A percentile compares a stretch with the other conserved stretches of the same genome.
phyloP scores from a whole-genome alignment of 148 eudicot genomes.

The Beta vulgaris region DNA sequence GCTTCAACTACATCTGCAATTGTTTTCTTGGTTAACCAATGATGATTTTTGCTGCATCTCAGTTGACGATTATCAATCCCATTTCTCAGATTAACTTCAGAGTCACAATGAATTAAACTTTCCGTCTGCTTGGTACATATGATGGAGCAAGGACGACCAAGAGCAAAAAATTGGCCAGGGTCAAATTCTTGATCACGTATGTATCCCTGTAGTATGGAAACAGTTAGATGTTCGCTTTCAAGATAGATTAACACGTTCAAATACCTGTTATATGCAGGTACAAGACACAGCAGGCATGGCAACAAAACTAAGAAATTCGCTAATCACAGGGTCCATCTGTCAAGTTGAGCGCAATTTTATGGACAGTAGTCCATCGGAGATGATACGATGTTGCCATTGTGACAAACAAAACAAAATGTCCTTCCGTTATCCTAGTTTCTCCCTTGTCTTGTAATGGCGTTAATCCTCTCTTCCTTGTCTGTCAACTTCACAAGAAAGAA shows the following conservation, averaged over 20 bases:
- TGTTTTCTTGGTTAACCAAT: slow-evolving; percentile 81
- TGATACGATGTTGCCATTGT: not conserved
- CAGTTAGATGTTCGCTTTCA: not conserved
- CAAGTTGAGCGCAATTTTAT: not conserved
- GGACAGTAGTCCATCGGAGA: not conserved
- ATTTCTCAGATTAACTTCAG: slow-evolving; percentile 23
- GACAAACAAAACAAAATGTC: not conserved
- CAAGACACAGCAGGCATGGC: not conserved
- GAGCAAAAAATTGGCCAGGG: slow-evolving; percentile 53
- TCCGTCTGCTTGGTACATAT: slow-evolving; percentile 55
- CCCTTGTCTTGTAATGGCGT: not conserved
- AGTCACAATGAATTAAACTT: slow-evolving; percentile 43
- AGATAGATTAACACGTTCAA: not conserved
- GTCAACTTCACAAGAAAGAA: not conserved
- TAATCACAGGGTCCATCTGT: not conserved
- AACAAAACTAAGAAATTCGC: slow-evolving; percentile 3
- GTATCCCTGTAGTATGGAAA: slow-evolving; percentile 52
- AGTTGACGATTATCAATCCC: slow-evolving; percentile 32
- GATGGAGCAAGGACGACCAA: slow-evolving; percentile 76
- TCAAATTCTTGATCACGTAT: slow-evolving; percentile 88
- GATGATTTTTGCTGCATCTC: slow-evolving; percentile 76
- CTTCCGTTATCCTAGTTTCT: not conserved
- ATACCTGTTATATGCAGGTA: not conserved
- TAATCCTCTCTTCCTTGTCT: not conserved
- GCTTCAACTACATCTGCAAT: slow-evolving; percentile 95